Percentiles rank a stretch among this genome's conserved stretches.
Conservation (phyloP, 2,329 filamentous ascomycete species). For the Colletotrichum plurivorum region DNA sequence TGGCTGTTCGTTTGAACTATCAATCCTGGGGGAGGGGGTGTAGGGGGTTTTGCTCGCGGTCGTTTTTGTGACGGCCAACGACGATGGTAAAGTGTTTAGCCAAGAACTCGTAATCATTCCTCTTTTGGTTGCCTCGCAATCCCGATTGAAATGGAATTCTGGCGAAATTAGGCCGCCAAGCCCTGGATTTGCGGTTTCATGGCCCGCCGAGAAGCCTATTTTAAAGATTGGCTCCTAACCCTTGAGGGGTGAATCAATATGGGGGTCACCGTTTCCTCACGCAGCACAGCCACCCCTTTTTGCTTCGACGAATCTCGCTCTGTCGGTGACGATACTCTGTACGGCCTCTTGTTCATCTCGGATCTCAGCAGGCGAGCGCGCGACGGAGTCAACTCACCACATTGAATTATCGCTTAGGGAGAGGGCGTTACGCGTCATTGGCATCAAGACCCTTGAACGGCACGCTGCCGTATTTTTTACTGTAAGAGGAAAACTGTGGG, state of each 20-base stretch:
- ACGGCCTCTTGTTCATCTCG: background rate
- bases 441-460: conserved; percentile 5
- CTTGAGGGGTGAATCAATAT: background rate
- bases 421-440: background rate
- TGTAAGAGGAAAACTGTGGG: conserved; percentile 7
- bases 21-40: no score
- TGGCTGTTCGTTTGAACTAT: no score
- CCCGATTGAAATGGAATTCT: conserved; percentile 1
- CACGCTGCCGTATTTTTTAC: conserved; percentile 18
- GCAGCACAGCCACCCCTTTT: conserved; percentile 1
- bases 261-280: background rate
- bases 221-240: conserved; percentile 11
- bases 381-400: background rate
- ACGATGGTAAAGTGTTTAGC: background rate
- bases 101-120: conserved; percentile 10
- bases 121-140: background rate
- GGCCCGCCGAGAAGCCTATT: conserved; percentile 20
- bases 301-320: background rate
- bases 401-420: background rate
- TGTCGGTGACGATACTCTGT: background rate
- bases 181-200: conserved; percentile 24
- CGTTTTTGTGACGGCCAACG: background rate
- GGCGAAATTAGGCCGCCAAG: conserved; percentile 20
- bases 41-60: background rate
- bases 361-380: background rate